These are phyloP conservation scores for Lasiodiplodia gonubiensis DNA, from an alignment of 2,329 filamentous ascomycete genomes.

Conservation along the genomic window DNA sequence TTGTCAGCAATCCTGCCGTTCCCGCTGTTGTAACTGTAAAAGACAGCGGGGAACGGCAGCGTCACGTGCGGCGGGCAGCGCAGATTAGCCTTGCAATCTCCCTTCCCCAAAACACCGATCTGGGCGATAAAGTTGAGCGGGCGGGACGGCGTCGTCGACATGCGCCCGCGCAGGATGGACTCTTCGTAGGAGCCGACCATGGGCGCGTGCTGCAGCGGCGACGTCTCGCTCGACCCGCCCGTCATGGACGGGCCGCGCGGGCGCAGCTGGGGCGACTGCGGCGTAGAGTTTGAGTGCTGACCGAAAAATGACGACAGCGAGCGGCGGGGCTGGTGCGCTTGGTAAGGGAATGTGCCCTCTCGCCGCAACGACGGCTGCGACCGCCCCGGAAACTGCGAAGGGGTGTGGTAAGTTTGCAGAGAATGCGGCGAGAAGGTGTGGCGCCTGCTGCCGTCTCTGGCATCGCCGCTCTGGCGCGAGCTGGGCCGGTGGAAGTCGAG, in stretches of 20 bases:
- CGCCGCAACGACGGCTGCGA: slow-evolving; percentile 57
- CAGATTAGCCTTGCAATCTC: slow-evolving; percentile 84
- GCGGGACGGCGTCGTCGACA: slow-evolving; percentile 94
- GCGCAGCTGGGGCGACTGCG: slow-evolving; percentile 55
- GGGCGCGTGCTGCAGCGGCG: slow-evolving; percentile 83
- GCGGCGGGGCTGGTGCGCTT: slow-evolving; percentile 78
- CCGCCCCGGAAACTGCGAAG: slow-evolving; percentile 31
- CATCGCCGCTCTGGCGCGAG: slow-evolving; percentile 41
- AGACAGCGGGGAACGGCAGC: slow-evolving; percentile 90
- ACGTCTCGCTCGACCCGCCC: slow-evolving; percentile 68
- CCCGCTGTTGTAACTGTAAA: slow-evolving; percentile 85
- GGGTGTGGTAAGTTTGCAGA: slow-evolving; percentile 57
- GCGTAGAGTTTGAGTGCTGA: slow-evolving; percentile 46
- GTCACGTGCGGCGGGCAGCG: slow-evolving; percentile 89
- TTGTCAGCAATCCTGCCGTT: slow-evolving; percentile 74
- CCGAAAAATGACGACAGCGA: slow-evolving; percentile 68
- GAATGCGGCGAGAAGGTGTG: slow-evolving; percentile 73
- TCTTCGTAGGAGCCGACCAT: slow-evolving; percentile 99
- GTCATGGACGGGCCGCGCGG: slow-evolving; percentile 72
- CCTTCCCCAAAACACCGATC: slow-evolving; percentile 89
- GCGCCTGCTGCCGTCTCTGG: slow-evolving; percentile 62
- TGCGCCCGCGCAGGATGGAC: slow-evolving; percentile 89
- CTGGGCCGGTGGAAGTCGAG: slow-evolving; percentile 61
- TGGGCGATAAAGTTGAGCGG: slow-evolving; percentile 93
- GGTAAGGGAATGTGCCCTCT: slow-evolving; percentile 69